Conservation (phyloP, 2,329 filamentous ascomycete genomes). For the Hortaea werneckii region DNA sequence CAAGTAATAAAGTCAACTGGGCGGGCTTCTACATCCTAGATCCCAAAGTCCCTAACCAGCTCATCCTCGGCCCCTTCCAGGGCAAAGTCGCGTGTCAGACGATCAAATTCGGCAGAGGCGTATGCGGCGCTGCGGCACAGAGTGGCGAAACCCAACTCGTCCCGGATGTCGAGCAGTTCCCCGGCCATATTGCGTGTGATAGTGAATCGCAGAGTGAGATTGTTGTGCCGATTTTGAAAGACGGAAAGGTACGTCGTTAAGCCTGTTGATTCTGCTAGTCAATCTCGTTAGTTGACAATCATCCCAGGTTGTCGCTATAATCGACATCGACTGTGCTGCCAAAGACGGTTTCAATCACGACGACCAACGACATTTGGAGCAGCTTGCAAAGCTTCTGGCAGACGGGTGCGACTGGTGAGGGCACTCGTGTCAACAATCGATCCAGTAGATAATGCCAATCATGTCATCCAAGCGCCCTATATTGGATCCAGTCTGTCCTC, state of each 20-base stretch:
- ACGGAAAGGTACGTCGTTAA: conserved; percentile 34
- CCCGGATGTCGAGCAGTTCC: conserved; percentile 61
- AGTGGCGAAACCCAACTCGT: conserved; percentile 53
- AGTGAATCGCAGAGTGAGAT: conserved; percentile 67
- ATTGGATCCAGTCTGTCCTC: too few species aligned
- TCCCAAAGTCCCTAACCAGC: conserved; percentile 35
- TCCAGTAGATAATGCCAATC: too few species aligned
- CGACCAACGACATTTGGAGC: conserved; percentile 56
- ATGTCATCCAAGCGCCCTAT: too few species aligned
- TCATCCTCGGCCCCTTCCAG: conserved; percentile 72
- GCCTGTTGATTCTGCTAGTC: background rate
- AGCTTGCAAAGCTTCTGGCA: conserved; percentile 51
- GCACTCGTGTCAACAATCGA: background rate
- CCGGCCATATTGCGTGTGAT: conserved; percentile 76
- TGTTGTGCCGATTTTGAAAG: conserved; percentile 60
- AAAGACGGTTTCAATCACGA: conserved; percentile 57
- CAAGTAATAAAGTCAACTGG: conserved; percentile 66
- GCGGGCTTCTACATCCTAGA: conserved; percentile 68
- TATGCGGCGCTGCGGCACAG: conserved; percentile 62
- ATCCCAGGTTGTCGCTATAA: conserved; percentile 55
- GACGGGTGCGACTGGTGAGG: conserved; percentile 53
- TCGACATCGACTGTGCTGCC: conserved; percentile 68
- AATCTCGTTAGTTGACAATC: background rate
- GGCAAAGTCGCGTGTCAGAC: conserved; percentile 69
- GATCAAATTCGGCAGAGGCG: conserved; percentile 62